A percentile compares a stretch with the other conserved stretches of the same genome.
Conservation (phyloP, 2,329 filamentous ascomycete species). For the Curvularia lunata region DNA sequence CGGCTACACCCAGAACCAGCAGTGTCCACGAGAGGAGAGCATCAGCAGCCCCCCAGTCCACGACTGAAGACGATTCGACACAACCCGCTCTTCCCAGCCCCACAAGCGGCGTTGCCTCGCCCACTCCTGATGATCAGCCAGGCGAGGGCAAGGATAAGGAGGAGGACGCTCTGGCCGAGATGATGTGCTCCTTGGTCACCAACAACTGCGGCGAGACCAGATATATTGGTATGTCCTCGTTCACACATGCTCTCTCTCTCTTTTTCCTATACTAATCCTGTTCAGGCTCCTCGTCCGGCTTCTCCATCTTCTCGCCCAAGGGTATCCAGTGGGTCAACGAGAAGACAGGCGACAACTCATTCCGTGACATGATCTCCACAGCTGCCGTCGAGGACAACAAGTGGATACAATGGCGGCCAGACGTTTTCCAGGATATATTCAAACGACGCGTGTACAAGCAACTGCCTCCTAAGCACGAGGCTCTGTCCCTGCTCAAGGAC, state of each 20-base stretch:
- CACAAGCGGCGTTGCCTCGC: conserved; percentile 58
- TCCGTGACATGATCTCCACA: conserved; percentile 94
- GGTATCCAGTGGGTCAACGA: conserved; percentile 98
- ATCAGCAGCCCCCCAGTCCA: conserved; percentile 49
- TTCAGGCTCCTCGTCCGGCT: conserved; percentile 90
- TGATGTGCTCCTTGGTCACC: conserved; percentile 98
- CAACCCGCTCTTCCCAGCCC: conserved; percentile 58
- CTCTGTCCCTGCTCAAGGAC: conserved; percentile 84
- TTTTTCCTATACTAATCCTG: conserved; percentile 19
- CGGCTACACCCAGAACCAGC: conserved; percentile 27
- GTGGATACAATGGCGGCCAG: conserved; percentile 98
- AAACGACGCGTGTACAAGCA: conserved; percentile 81
- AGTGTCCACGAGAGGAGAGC: conserved; percentile 42
- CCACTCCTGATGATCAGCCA: conserved; percentile 55
- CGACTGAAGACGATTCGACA: conserved; percentile 49
- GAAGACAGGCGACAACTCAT: conserved; percentile 94
- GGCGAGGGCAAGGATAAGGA: conserved; percentile 58
- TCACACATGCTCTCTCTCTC: neutral
- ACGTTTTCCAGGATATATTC: conserved; percentile 93
- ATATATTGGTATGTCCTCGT: conserved; percentile 76
- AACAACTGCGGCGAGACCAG: conserved; percentile 93
- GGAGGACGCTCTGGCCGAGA: conserved; percentile 88
- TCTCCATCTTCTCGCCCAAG: conserved; percentile 98
- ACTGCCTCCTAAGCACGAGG: conserved; percentile 84
- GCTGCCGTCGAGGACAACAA: conserved; percentile 86